Percentiles rank a stretch among this genome's conserved stretches.
Conservation (phyloP, 441 rosid species). For the Oxalis stricta region DNA sequence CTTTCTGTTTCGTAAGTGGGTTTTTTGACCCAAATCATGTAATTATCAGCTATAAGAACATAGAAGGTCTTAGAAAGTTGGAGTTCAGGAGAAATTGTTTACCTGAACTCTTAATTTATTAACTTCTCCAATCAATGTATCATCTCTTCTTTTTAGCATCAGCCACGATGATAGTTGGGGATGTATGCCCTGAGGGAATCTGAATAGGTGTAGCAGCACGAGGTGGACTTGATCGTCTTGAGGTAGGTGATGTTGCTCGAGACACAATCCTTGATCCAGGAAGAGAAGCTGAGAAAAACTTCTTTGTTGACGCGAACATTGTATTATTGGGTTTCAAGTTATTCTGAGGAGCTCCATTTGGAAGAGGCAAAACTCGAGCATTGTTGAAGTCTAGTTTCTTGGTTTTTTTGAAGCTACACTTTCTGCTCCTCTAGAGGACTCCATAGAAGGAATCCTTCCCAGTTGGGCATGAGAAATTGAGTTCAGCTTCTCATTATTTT, state of each 20-base stretch:
- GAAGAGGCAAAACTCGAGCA: conserved; percentile 34
- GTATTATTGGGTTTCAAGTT: conserved; percentile 23
- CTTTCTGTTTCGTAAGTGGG: conserved; percentile 31
- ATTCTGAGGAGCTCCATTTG: conserved; percentile 27
- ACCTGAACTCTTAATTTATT: conserved; percentile 38
- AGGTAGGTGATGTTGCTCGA: conserved; percentile 50
- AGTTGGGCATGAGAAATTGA: conserved; percentile 28
- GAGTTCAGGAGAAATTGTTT: no score
- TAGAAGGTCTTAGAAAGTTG: no score
- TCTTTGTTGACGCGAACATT: conserved; percentile 38
- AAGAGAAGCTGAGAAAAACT: conserved; percentile 43
- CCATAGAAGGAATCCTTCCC: conserved; percentile 31
- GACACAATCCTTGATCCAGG: conserved; percentile 49
- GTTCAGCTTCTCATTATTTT: conserved; percentile 23
- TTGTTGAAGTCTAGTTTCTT: conserved; percentile 31
- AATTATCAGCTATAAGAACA: conserved; percentile 5
- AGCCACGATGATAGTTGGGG: conserved; percentile 23
- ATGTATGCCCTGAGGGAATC: conserved; percentile 25
- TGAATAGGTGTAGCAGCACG: conserved; percentile 43
- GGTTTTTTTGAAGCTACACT: conserved; percentile 26
- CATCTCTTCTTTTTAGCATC: conserved; percentile 29
- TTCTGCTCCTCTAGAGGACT: conserved; percentile 22
- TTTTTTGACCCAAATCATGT: conserved; percentile 28
- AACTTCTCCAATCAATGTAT: conserved; percentile 28
- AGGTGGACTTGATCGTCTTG: conserved; percentile 41